phyloP scores from a whole-genome alignment of 139 green algal species.

The Chlamydomonas sphaeroides region DNA sequence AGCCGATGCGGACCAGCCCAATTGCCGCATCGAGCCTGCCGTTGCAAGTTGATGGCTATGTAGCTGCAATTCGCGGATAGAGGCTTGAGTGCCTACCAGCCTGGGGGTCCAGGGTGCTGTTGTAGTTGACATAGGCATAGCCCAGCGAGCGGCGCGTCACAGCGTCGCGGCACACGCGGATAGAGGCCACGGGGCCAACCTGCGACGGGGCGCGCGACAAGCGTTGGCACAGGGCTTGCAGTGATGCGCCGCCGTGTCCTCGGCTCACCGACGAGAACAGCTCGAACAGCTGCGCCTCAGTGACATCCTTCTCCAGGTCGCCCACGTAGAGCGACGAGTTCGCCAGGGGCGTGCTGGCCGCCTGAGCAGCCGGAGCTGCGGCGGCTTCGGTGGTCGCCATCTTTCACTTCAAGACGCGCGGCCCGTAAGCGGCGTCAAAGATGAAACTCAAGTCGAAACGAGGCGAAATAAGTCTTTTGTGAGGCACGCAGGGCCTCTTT shows the following conservation, averaged over 20 bases:
- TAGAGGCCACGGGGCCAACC: slow-evolving; percentile 90
- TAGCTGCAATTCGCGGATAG: too few relatives aligned
- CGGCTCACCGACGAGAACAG: slow-evolving; percentile 86
- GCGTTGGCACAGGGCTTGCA: neutral
- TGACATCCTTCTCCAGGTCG: slow-evolving; percentile 92
- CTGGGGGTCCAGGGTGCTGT: slow-evolving; percentile 80
- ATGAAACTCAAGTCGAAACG: neutral
- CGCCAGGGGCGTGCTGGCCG: slow-evolving; percentile 40
- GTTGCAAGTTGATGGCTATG: too few relatives aligned
- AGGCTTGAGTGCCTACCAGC: slow-evolving; percentile 66
- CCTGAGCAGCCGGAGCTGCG: slow-evolving; percentile 34
- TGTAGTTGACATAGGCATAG: slow-evolving; percentile 98
- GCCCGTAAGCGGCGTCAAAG: slow-evolving; percentile 6
- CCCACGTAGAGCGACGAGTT: slow-evolving; percentile 94
- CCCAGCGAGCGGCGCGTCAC: slow-evolving; percentile 92
- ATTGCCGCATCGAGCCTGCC: too few relatives aligned
- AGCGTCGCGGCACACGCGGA: slow-evolving; percentile 93
- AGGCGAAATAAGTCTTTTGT: slow-evolving; percentile 37
- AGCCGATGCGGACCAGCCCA: too few relatives aligned
- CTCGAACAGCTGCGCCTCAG: slow-evolving; percentile 91
- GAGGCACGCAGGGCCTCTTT: slow-evolving; percentile 22
- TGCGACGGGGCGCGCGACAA: slow-evolving; percentile 44
- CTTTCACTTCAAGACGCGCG: slow-evolving; percentile 12
- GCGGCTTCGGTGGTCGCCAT: slow-evolving; percentile 33
- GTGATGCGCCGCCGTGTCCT: neutral